These are phyloP conservation scores for Cymbidium sinense DNA, from an alignment of 106 monocot species.

Conservation along the genomic window DNA sequence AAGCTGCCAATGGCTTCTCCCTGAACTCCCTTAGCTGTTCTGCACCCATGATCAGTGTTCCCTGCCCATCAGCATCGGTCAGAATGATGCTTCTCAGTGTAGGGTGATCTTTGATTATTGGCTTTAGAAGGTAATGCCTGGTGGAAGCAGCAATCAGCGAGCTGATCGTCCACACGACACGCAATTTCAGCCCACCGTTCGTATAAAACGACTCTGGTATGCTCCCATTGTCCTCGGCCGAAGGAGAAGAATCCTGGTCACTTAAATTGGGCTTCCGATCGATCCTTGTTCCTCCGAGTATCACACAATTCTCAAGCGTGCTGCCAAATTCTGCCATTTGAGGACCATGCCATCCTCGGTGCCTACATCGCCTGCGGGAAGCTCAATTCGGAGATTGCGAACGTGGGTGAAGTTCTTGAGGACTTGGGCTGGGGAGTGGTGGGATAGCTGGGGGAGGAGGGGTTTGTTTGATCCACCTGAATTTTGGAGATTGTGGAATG, in stretches of 20 bases:
- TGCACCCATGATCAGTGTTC: slow-evolving; percentile 50
- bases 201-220: slow-evolving; percentile 90
- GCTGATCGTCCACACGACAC: slow-evolving; percentile 91
- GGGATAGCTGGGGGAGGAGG: slow-evolving; percentile 71
- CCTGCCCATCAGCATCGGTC: slow-evolving; percentile 74
- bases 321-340: slow-evolving; percentile 89
- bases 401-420: slow-evolving; percentile 75
- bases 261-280: slow-evolving; percentile 17
- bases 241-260: not conserved
- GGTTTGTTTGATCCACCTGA: slow-evolving; percentile 30
- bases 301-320: slow-evolving; percentile 78
- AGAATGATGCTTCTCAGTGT: slow-evolving; percentile 56
- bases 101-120: slow-evolving; percentile 78
- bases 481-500: slow-evolving; percentile 49
- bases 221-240: slow-evolving; percentile 50
- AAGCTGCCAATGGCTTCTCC: slow-evolving; percentile 63
- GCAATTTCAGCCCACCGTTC: slow-evolving; percentile 74
- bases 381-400: slow-evolving; percentile 60
- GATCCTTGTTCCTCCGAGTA: slow-evolving; percentile 54
- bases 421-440: slow-evolving; percentile 72
- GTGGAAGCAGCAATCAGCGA: slow-evolving; percentile 84
- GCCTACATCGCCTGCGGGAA: slow-evolving; percentile 86
- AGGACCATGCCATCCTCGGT: slow-evolving; percentile 80
- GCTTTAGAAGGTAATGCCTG: slow-evolving; percentile 54
- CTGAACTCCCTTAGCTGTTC: slow-evolving; percentile 81